These are phyloP conservation scores for Candida nitratophila DNA, from an alignment of 805 yeast species.

Conservation along the genomic window DNA sequence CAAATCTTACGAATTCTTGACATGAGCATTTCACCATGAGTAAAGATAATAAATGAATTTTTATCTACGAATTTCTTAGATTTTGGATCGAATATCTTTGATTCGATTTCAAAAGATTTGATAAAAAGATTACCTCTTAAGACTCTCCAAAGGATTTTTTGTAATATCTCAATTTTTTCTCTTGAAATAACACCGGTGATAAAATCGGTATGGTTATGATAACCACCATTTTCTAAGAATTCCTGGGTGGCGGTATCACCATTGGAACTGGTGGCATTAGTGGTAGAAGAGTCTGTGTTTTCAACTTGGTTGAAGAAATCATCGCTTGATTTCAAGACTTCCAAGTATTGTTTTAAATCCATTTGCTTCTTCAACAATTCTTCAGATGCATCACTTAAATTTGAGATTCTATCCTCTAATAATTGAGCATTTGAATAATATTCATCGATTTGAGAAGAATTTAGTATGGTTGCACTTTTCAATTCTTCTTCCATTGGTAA, in stretches of 20 bases:
- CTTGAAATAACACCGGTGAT: slow-evolving; percentile 81
- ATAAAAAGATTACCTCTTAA: slow-evolving; percentile 87
- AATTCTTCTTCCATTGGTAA: slow-evolving; percentile 10
- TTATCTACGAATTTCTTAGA: slow-evolving; percentile 55
- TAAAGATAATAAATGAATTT: slow-evolving; percentile 79
- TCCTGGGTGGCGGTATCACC: slow-evolving; percentile 8
- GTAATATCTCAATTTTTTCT: slow-evolving; percentile 60
- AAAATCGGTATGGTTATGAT: slow-evolving; percentile 34
- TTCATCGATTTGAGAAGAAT: slow-evolving; percentile 56
- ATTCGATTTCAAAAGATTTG: slow-evolving; percentile 64
- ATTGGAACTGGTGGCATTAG: slow-evolving; percentile 25
- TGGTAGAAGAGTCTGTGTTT: slow-evolving; percentile 20
- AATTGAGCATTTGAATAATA: slow-evolving; percentile 53
- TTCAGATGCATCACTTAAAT: slow-evolving; percentile 64
- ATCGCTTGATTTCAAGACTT: slow-evolving; percentile 46
- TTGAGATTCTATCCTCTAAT: slow-evolving; percentile 67
- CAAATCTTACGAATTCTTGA: slow-evolving; percentile 74
- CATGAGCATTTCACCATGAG: slow-evolving; percentile 78
- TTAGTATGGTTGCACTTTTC: slow-evolving; percentile 7
- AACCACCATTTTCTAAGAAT: slow-evolving; percentile 31
- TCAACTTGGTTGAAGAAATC: slow-evolving; percentile 32
- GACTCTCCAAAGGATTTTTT: slow-evolving; percentile 85
- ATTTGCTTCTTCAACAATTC: slow-evolving; percentile 56
- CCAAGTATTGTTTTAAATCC: slow-evolving; percentile 64
- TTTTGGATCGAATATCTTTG: slow-evolving; percentile 58